These are phyloP conservation scores for Zizania palustris DNA, from an alignment of 202 grass and related monocot genomes.

Conservation along the genomic window DNA sequence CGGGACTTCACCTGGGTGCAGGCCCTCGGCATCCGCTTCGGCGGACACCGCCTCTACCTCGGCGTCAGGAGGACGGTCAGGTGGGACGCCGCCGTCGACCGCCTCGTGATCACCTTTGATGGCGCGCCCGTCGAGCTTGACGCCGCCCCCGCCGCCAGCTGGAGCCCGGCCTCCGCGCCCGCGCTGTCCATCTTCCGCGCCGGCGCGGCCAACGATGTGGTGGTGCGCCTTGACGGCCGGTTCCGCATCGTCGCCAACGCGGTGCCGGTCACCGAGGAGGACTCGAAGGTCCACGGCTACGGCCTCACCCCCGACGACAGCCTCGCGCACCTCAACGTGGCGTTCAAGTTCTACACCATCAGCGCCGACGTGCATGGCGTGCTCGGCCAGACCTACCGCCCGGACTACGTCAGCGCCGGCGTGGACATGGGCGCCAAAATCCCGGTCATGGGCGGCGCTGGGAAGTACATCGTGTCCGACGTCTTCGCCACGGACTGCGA, in stretches of 20 bases:
- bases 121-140: constrained; percentile 52
- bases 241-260: constrained; percentile 60
- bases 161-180: constrained; percentile 40
- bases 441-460: constrained; percentile 68
- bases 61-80: constrained; percentile 46
- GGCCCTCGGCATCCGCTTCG: constrained; percentile 69
- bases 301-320: constrained; percentile 49
- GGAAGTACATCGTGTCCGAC: constrained; percentile 45
- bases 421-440: constrained; percentile 64
- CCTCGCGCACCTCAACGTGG: constrained; percentile 75
- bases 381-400: constrained; percentile 70
- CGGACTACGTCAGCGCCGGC: constrained; percentile 57
- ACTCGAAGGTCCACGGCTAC: constrained; percentile 70
- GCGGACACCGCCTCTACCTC: constrained; percentile 61
- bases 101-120: constrained; percentile 64
- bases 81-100: constrained; percentile 66
- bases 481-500: constrained; percentile 61
- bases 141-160: constrained; percentile 47
- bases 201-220: constrained; percentile 52
- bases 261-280: constrained; percentile 74
- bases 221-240: constrained; percentile 54
- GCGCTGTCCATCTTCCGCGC: constrained; percentile 49
- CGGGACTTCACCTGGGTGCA: constrained; percentile 86
- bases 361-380: constrained; percentile 68
- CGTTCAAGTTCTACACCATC: constrained; percentile 71